Conservation (phyloP, 148 eudicot genomes). For the Chenopodium album region DNA sequence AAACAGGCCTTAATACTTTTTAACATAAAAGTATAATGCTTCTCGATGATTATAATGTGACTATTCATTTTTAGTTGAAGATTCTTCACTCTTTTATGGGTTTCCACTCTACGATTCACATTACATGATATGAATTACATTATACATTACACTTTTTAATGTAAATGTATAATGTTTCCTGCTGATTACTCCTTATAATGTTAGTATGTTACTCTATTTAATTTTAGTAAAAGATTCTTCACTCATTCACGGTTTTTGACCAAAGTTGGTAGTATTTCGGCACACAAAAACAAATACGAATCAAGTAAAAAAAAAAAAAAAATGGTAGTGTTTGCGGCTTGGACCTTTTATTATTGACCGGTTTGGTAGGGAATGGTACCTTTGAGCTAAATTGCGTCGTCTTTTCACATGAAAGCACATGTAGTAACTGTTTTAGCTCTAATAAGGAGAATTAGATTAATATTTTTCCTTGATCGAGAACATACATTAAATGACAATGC, state of each 20-base stretch:
- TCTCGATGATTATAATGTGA: background rate
- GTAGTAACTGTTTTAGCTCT: background rate
- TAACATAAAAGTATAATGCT: no score
- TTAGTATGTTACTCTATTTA: background rate
- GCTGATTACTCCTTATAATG: background rate
- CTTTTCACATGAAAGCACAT: conserved; percentile 22
- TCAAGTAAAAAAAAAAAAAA: no score
- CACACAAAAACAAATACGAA: background rate
- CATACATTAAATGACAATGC: background rate
- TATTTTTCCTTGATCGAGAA: background rate
- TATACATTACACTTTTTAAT: no score
- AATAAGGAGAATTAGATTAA: background rate
- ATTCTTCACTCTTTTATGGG: no score
- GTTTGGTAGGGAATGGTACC: background rate
- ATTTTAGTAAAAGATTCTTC: background rate
- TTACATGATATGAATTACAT: no score
- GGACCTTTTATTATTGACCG: conserved; percentile 7
- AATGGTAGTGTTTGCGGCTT: background rate
- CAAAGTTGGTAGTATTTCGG: background rate
- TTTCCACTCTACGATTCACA: no score
- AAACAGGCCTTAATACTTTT: no score
- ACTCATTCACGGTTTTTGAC: conserved; percentile 12
- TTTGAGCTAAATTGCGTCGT: background rate
- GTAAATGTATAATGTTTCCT: no score
- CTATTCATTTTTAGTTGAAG: no score